A percentile compares a stretch with the other conserved stretches of the same genome.
Conservation (phyloP, 1,139 yeast species). For the Yamadazyma aaseri region DNA sequence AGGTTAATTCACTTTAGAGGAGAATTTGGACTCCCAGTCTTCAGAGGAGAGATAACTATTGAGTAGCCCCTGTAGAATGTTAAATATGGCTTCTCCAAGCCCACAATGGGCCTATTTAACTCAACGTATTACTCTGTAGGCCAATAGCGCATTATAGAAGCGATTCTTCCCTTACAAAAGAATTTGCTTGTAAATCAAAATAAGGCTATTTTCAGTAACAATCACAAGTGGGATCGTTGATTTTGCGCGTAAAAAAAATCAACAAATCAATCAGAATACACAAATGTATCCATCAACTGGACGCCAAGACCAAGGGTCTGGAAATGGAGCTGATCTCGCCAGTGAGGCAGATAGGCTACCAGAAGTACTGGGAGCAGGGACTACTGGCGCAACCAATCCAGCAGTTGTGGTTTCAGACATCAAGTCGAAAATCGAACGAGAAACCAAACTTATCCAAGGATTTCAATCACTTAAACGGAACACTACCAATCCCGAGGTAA, state of each 20-base stretch:
- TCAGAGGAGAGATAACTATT: too few species aligned
- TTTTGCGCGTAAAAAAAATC: slow-evolving; percentile 2
- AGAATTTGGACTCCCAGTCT: too few species aligned
- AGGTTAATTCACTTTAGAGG: too few species aligned
- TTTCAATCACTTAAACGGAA: slow-evolving; percentile 76
- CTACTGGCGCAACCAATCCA: not conserved
- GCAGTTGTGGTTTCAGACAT: slow-evolving; percentile 47
- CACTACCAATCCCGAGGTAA: slow-evolving; percentile 76
- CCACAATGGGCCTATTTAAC: too few species aligned
- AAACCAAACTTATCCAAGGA: slow-evolving; percentile 82
- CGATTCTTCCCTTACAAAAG: too few species aligned
- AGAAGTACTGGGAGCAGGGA: not conserved
- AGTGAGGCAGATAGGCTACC: not conserved
- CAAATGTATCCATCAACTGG: not conserved
- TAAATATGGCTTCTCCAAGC: too few species aligned
- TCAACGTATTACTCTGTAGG: too few species aligned
- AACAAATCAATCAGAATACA: not conserved
- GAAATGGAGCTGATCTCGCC: not conserved
- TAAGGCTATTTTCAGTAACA: too few species aligned
- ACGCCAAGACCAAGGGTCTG: not conserved
- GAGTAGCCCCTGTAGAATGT: too few species aligned
- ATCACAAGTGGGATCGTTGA: too few species aligned
- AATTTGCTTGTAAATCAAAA: too few species aligned
- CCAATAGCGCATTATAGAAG: too few species aligned
- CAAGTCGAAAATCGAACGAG: slow-evolving; percentile 80